A percentile compares a stretch with the other conserved stretches of the same genome.
Evolutionary conservation across 2,329 filamentous ascomycete genomes (phyloP).

Genomic region (Penicillium sp.): DNA sequence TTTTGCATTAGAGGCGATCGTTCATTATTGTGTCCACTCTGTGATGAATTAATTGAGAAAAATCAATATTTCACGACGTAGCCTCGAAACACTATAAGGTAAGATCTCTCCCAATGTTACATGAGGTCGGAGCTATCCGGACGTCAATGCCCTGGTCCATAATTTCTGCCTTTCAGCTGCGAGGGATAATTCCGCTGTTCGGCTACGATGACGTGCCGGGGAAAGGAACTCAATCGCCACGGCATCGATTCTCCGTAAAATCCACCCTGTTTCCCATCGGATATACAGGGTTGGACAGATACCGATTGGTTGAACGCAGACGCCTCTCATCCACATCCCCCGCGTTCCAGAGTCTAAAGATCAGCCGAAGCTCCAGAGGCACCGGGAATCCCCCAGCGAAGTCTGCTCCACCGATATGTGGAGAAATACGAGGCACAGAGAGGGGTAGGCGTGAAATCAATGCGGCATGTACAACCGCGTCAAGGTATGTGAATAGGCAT

Average conservation of each 20-base stretch:
- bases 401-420: conserved; percentile 5
- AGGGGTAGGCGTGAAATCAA: not conserved
- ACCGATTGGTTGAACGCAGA: not conserved
- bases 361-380: not conserved
- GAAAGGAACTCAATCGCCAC: not conserved
- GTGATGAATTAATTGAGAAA: no score
- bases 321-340: not conserved
- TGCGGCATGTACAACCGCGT: not conserved
- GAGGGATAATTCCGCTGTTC: not conserved
- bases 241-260: not conserved
- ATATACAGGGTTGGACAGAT: not conserved
- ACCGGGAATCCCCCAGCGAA: conserved; percentile 9
- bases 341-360: not conserved
- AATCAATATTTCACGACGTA: not conserved
- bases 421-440: not conserved
- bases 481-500: not conserved
- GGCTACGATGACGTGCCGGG: not conserved
- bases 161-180: not conserved
- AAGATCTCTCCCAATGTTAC: not conserved
- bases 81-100: not conserved
- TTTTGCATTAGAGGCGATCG: not conserved
- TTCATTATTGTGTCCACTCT: not conserved
- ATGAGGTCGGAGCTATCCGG: not conserved
- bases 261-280: not conserved
- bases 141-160: not conserved